Percentiles rank a stretch among this genome's conserved stretches.
Conservation (phyloP, 2,329 filamentous ascomycete genomes). For the Rhytidhysteron rufulum region DNA sequence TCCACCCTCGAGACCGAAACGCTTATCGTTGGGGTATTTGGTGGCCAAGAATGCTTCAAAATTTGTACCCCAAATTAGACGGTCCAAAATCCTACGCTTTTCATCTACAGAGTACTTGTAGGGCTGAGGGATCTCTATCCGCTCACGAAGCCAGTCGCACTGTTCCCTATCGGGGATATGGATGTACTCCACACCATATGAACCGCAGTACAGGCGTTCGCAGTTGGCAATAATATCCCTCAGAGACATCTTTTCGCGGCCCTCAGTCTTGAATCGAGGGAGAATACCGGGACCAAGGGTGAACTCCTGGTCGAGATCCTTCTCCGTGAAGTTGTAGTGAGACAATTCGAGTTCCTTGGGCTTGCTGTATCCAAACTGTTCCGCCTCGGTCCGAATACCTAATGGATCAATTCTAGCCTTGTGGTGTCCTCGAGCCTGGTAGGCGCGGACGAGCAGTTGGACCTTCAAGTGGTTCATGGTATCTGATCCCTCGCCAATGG, state of each 20-base stretch:
- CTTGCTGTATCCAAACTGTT: constrained; percentile 79
- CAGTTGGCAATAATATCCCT: constrained; percentile 90
- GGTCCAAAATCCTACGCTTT: constrained; percentile 95
- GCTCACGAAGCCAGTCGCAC: constrained; percentile 96
- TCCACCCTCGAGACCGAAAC: constrained; percentile 95
- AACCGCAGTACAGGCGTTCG: constrained; percentile 93
- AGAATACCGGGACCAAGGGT: constrained; percentile 90
- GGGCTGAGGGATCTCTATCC: constrained; percentile 86
- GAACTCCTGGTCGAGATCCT: constrained; percentile 90
- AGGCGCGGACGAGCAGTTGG: constrained; percentile 92
- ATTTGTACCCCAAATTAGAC: constrained; percentile 96
- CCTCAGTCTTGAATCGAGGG: constrained; percentile 85
- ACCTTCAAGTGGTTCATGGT: constrained; percentile 97
- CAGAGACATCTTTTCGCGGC: constrained; percentile 91
- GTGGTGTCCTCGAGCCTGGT: constrained; percentile 96
- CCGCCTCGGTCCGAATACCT: constrained; percentile 81
- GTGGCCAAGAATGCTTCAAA: constrained; percentile 94
- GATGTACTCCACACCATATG: constrained; percentile 98
- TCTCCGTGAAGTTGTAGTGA: constrained; percentile 92
- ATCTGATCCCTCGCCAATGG: constrained; percentile 68
- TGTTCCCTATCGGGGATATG: constrained; percentile 97
- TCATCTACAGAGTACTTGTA: constrained; percentile 98
- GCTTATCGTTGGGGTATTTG: constrained; percentile 99
- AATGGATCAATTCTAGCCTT: constrained; percentile 97
- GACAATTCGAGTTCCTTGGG: constrained; percentile 91